These are phyloP conservation scores for Cubamyces lactineus DNA, from an alignment of 768 basidiomycete species.

Conservation along the genomic window DNA sequence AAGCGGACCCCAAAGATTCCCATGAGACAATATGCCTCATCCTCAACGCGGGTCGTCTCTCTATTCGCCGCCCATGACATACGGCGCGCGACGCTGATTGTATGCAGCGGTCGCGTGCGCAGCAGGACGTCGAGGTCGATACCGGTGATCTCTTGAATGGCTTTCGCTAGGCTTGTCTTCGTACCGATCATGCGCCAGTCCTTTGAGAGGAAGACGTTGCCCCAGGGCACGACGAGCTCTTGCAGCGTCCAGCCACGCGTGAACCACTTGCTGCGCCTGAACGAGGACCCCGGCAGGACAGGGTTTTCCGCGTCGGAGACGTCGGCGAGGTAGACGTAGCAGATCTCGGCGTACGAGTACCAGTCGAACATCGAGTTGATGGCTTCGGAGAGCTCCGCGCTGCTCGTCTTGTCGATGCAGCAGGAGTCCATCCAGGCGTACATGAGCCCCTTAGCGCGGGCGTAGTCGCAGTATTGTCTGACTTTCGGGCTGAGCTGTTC, in stretches of 20 bases:
- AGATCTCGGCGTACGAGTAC: background rate
- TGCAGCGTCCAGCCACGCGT: background rate
- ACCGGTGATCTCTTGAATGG: background rate
- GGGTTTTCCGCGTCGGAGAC: background rate
- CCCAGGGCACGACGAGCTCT: background rate
- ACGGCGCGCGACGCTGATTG: background rate
- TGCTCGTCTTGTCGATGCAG: too few species aligned
- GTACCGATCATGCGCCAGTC: background rate
- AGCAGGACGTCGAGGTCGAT: background rate
- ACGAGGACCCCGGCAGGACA: background rate
- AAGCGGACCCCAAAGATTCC: slow-evolving; percentile 15
- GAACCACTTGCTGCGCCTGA: background rate
- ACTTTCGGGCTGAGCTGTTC: too few species aligned
- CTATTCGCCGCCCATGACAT: background rate
- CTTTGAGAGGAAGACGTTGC: background rate
- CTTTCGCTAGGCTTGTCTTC: background rate
- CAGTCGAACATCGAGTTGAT: background rate
- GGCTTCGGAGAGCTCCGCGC: too few species aligned
- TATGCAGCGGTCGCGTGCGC: background rate
- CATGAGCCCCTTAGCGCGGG: too few species aligned
- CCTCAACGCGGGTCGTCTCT: slow-evolving; percentile 4
- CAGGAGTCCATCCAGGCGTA: background rate
- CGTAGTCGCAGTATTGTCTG: too few species aligned
- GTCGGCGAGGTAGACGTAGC: background rate
- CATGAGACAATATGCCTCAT: slow-evolving; percentile 14